Conservation (phyloP, 1,284 basidiomycete species). For the Boletus sp. region DNA sequence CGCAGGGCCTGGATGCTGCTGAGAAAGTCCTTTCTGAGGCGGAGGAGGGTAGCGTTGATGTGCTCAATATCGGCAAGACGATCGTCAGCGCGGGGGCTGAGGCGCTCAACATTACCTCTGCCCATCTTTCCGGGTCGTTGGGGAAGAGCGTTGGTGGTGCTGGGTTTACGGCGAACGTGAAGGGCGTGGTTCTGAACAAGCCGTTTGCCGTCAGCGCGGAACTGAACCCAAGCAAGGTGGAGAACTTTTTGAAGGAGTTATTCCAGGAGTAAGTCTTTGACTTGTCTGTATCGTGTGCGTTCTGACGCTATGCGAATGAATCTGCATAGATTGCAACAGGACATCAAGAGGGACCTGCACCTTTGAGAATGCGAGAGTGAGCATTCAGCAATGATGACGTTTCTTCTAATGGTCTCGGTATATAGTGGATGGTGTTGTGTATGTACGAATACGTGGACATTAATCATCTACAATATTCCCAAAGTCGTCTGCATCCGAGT, state of each 20-base stretch:
- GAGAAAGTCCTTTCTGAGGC: not conserved
- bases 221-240: slow-evolving; percentile 6
- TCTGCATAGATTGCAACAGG: not conserved
- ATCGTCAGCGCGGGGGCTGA: not conserved
- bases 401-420: no score
- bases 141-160: slow-evolving; percentile 4
- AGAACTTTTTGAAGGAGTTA: slow-evolving; percentile 2
- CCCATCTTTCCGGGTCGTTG: slow-evolving; percentile 10
- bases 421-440: no score
- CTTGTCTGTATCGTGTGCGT: not conserved
- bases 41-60: not conserved
- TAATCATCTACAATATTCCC: no score
- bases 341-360: not conserved
- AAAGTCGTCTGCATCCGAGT: no score
- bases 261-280: slow-evolving; percentile 5
- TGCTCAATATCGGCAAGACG: not conserved
- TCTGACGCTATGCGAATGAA: not conserved
- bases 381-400: no score
- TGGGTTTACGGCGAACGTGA: not conserved
- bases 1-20: slow-evolving; percentile 1
- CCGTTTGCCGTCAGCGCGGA: slow-evolving; percentile 3
- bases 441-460: no score
- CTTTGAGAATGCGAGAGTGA: not conserved
- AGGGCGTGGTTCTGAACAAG: slow-evolving; percentile 3
- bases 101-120: slow-evolving; percentile 6